These are phyloP conservation scores for Tetrapisispora nanseiensis DNA, from an alignment of 805 yeast genomes.

Conservation along the genomic window DNA sequence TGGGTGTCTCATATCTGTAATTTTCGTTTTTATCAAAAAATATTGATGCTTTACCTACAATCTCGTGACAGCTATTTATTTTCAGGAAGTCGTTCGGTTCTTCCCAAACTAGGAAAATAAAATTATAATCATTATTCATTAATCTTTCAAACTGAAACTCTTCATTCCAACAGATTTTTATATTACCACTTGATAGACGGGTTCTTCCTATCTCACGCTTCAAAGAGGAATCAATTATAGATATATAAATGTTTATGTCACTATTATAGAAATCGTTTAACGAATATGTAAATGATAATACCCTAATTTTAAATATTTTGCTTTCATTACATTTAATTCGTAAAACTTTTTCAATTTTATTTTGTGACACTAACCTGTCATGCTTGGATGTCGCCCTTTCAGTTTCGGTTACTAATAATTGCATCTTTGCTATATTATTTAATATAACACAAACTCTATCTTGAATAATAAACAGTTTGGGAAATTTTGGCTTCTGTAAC, in stretches of 20 bases:
- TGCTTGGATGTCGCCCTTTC: conserved; percentile 56
- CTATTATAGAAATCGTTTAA: conserved; percentile 39
- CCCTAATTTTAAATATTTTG: conserved; percentile 48
- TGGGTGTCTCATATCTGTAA: conserved; percentile 59
- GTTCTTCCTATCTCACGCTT: conserved; percentile 60
- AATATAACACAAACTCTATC: conserved; percentile 64
- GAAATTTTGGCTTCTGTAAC: conserved; percentile 30
- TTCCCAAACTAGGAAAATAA: conserved; percentile 65
- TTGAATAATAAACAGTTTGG: conserved; percentile 50
- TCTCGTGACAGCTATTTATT: conserved; percentile 40
- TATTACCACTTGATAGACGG: conserved; percentile 46
- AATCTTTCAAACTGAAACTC: conserved; percentile 51
- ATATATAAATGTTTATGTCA: conserved; percentile 47
- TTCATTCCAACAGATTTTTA: conserved; percentile 81
- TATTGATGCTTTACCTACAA: conserved; percentile 56
- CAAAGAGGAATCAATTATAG: conserved; percentile 47
- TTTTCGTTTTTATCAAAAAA: conserved; percentile 53
- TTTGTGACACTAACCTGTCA: conserved; percentile 29
- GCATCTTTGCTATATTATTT: conserved; percentile 51
- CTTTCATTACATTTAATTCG: neutral
- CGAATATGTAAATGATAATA: conserved; percentile 56
- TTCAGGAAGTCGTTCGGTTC: conserved; percentile 32
- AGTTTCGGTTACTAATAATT: conserved; percentile 38
- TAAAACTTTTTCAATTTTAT: neutral
- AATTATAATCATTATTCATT: conserved; percentile 34